These are phyloP conservation scores for Fusarium annulatum DNA, from an alignment of 2,329 filamentous ascomycete species.

Conservation along the genomic window DNA sequence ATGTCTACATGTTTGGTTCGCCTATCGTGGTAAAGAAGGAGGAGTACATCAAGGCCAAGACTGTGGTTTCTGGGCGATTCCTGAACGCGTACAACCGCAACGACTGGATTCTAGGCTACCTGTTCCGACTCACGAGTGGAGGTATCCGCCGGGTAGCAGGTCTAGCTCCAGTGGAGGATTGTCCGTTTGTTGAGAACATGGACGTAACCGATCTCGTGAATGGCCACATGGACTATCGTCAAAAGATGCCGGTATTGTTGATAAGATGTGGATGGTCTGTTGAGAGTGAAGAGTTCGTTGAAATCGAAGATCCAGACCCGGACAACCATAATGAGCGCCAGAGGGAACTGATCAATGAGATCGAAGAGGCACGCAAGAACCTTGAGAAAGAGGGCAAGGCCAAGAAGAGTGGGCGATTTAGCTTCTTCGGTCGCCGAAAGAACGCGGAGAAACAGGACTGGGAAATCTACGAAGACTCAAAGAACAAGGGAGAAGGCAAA, in stretches of 20 bases:
- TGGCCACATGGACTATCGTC: slow-evolving; percentile 97
- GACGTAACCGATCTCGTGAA: slow-evolving; percentile 87
- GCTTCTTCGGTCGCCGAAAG: slow-evolving; percentile 86
- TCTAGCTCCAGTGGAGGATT: slow-evolving; percentile 77
- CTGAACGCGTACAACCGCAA: slow-evolving; percentile 94
- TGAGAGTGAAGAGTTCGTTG: slow-evolving; percentile 91
- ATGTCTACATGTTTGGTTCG: slow-evolving; percentile 94
- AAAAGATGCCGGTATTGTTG: slow-evolving; percentile 88
- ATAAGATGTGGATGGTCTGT: slow-evolving; percentile 91
- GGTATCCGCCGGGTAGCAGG: slow-evolving; percentile 91
- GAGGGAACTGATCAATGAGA: slow-evolving; percentile 93
- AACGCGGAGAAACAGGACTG: slow-evolving; percentile 85
- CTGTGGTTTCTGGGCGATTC: slow-evolving; percentile 91
- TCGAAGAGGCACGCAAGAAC: slow-evolving; percentile 91
- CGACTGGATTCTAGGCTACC: slow-evolving; percentile 97
- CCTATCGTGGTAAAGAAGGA: slow-evolving; percentile 92
- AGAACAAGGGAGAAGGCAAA: slow-evolving; percentile 51
- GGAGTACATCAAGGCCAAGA: slow-evolving; percentile 83
- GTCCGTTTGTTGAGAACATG: slow-evolving; percentile 89
- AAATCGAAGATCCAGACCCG: slow-evolving; percentile 97
- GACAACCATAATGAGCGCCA: slow-evolving; percentile 91
- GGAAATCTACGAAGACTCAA: slow-evolving; percentile 88
- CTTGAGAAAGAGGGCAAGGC: slow-evolving; percentile 83
- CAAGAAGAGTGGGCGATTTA: slow-evolving; percentile 68
- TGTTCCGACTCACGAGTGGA: slow-evolving; percentile 93